Evolutionary conservation across 2,329 filamentous ascomycete species (phyloP), one percentile per base, ranked within the genome.

Genomic region (Cryphonectria parasitica): DNA sequence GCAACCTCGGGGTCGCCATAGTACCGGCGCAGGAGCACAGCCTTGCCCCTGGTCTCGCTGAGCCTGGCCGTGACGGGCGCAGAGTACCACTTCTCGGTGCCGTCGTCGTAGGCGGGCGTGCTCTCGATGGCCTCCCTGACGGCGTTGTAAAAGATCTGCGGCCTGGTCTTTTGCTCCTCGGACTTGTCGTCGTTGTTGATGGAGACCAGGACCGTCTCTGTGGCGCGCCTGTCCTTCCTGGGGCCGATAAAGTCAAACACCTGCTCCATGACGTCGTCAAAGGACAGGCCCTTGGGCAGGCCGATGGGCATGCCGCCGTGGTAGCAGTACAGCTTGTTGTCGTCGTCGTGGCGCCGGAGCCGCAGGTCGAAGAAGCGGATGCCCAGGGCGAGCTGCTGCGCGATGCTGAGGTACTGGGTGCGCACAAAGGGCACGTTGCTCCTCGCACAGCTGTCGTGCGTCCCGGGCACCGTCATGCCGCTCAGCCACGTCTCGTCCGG

Each of bases 361-460:
- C 91, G 86, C 69, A 93, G 86, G 76, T 93, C 91, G 73, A 93
- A 87, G 82, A 93, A 93, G 49, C 91, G 89, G 60, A 93, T 86
- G 2, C 91, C 91, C 73, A 92, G 89, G 28, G 86, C 82, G n/a
- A 93, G 84, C 77, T 93, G 91, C 71, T 88, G 86, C 61, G 80
- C 79, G 0, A 90, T 84, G 41, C 85, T 84, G 25, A 91, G 87
- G 52, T 89, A 87, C 79, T 93, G 91, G 74, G 91, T 93, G 56
- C 91, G 87, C n/a, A 93, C 91, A 11, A 90, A 92, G 0, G 91
- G 91, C 13, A 79, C 75, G 62, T 74, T 75, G 69, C 75, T 77
- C 63, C 77, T 72, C 54, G 78, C 78, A 60, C 73, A 74, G 28
- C 90, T 91, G 78, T 93, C 93, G 81, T 93, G 91, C 0, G 91